Evolutionary conservation across 768 basidiomycete genomes (phyloP), one percentile per base, ranked within the genome.

Genomic region (Xerocomellus intermedius): DNA sequence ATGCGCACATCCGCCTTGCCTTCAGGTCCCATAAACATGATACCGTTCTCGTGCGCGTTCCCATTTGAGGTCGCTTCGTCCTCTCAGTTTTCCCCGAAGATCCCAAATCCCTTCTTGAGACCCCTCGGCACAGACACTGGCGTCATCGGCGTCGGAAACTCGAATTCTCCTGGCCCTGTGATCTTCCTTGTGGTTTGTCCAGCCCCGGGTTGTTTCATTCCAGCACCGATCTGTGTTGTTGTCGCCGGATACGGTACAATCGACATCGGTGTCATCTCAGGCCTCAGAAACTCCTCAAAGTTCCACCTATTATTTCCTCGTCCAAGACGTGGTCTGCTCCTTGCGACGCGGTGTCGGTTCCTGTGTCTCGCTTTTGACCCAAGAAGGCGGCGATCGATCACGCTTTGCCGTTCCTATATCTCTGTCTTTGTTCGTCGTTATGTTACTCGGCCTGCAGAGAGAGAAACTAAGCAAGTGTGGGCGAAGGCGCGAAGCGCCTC

Each of bases 211-310:
- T 49, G 58, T 48, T 39, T 56, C 19, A 14, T 26, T 37, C 55
- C 61, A 2, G 42, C 21, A 22, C 24, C 8, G 24, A 45, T 16
- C 5, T 59, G 65, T 17, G 49, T 36, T 45, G 32, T 39, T 4
- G 37, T 48, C 41, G 30, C 5, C 8, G 59, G 67, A 21, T 66
- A 58, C 1, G 67, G 62, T 57, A 66, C 54, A 28, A 66, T 64
- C 33, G 66, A 66, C 21, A 69, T 56, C 2, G 65, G 65, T 9
- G 46, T 42, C 45, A 64, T 50, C 46, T 56, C 55, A 0, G 67
- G 67, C 32, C 65, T 57, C 8, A 52, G 35, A 42, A 69, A 51
- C 4, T 65, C 63, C 1, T 69, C 65, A 3, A 69, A 69, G 49
- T 56, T 69, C 3, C 60, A 64, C 52, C 57, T 57, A 8, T 32